Evolutionary conservation across 2,329 filamentous ascomycete species (phyloP).

Genomic region (Fusarium albosuccineum): DNA sequence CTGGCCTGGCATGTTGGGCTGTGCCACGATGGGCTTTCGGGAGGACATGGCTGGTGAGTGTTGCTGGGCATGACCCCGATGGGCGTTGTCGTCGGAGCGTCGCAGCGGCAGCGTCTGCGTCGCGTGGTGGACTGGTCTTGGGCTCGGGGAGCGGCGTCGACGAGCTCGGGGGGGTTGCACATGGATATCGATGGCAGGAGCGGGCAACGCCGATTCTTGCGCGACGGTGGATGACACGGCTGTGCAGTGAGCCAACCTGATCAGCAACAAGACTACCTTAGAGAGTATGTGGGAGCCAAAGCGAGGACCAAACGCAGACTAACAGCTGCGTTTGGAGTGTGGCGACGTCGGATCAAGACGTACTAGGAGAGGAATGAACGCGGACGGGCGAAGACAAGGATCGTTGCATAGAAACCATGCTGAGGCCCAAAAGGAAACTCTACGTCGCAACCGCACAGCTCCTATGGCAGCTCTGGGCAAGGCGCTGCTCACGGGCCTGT

Average conservation of each 20-base stretch:
- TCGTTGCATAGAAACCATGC: constrained; percentile 73
- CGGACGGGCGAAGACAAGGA: constrained; percentile 73
- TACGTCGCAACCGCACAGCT: constrained; percentile 52
- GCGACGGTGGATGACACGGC: constrained; percentile 51
- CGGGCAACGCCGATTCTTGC: constrained; percentile 64
- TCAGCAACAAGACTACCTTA: constrained; percentile 45
- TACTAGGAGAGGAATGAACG: constrained; percentile 70
- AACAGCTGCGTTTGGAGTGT: constrained; percentile 7
- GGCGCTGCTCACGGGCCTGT: constrained; percentile 43
- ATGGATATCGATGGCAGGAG: constrained; percentile 66
- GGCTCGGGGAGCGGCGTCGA: constrained; percentile 68
- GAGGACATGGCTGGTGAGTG: constrained; percentile 55
- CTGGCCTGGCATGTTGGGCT: constrained; percentile 52
- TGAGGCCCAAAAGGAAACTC: constrained; percentile 59
- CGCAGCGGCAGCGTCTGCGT: constrained; percentile 58
- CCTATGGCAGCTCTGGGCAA: constrained; percentile 48
- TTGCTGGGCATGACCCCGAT: constrained; percentile 54
- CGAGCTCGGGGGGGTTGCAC: constrained; percentile 63
- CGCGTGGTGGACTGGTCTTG: constrained; percentile 61
- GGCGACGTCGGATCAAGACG: constrained; percentile 54
- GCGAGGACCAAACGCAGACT: constrained; percentile 3
- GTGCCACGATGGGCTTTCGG: constrained; percentile 65
- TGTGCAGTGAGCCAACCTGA: constrained; percentile 41
- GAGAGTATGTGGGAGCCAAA: constrained; percentile 3
- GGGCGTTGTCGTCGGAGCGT: constrained; percentile 59